Evolutionary conservation across 306 rosid species (phyloP).

Genomic region (Cicer cuneatum): DNA sequence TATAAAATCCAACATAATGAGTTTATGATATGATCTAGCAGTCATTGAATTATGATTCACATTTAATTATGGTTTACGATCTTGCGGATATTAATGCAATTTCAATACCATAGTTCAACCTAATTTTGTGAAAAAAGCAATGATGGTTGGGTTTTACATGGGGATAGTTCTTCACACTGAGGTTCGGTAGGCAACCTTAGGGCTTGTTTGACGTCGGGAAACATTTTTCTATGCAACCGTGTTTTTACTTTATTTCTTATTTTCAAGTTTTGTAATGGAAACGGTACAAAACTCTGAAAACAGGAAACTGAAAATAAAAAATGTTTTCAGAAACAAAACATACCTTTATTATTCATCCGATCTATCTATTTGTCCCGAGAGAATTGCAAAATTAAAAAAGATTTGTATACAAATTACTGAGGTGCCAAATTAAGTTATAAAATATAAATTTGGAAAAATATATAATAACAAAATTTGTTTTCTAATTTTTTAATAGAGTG

Average conservation of each 20-base stretch:
- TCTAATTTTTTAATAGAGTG: no score
- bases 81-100: constrained; percentile 20
- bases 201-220: neutral
- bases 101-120: neutral
- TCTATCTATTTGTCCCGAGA: constrained; percentile 10
- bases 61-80: neutral
- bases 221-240: neutral
- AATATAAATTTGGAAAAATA: neutral
- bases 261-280: neutral
- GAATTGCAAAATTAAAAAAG: constrained; percentile 2
- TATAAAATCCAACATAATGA: constrained; percentile 43
- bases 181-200: constrained; percentile 1
- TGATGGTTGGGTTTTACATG: constrained; percentile 6
- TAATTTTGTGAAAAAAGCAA: neutral
- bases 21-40: constrained; percentile 27
- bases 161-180: neutral
- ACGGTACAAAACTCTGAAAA: neutral
- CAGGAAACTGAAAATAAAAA: neutral
- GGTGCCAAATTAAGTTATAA: constrained; percentile 26
- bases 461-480: neutral
- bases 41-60: constrained; percentile 25
- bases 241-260: neutral
- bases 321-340: neutral
- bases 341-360: constrained; percentile 4
- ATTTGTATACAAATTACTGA: constrained; percentile 13